Percentiles rank a stretch among this genome's conserved stretches.
Conservation (phyloP, 2,329 filamentous ascomycete genomes). For the Colletotrichum tropicicola region DNA sequence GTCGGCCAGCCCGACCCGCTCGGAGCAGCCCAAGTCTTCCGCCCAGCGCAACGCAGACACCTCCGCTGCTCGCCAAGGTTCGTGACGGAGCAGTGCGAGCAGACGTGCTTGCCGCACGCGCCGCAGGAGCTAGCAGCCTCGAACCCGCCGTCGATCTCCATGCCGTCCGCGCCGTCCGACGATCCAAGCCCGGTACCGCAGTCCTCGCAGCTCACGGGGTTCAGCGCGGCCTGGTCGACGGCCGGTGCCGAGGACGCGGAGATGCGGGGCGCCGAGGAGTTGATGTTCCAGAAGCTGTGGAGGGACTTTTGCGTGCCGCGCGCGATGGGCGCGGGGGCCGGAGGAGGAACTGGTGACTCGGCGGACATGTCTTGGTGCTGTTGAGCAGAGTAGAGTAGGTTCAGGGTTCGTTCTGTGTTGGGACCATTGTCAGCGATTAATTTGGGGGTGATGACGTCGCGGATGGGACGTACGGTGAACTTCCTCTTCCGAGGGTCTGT, state of each 20-base stretch:
- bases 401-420: constrained; percentile 62
- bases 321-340: constrained; percentile 25
- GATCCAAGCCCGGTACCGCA: constrained; percentile 50
- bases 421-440: background rate
- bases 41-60: constrained; percentile 62
- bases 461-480: constrained; percentile 59
- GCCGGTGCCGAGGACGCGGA: constrained; percentile 40
- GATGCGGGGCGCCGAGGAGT: constrained; percentile 43
- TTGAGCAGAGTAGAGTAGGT: constrained; percentile 67
- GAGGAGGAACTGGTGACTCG: constrained; percentile 27
- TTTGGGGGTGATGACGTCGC: background rate
- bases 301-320: constrained; percentile 57
- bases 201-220: constrained; percentile 59
- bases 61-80: constrained; percentile 63
- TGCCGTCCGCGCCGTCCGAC: constrained; percentile 36
- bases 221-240: constrained; percentile 68
- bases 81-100: constrained; percentile 67
- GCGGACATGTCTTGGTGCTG: constrained; percentile 37
- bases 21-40: constrained; percentile 36
- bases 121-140: constrained; percentile 49
- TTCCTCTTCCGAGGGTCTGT: constrained; percentile 62
- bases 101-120: constrained; percentile 64
- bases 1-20: background rate
- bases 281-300: constrained; percentile 70
- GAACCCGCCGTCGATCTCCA: constrained; percentile 47